Conservation (phyloP, 1,139 yeast genomes). For the Saccharomyces hybrid region DNA sequence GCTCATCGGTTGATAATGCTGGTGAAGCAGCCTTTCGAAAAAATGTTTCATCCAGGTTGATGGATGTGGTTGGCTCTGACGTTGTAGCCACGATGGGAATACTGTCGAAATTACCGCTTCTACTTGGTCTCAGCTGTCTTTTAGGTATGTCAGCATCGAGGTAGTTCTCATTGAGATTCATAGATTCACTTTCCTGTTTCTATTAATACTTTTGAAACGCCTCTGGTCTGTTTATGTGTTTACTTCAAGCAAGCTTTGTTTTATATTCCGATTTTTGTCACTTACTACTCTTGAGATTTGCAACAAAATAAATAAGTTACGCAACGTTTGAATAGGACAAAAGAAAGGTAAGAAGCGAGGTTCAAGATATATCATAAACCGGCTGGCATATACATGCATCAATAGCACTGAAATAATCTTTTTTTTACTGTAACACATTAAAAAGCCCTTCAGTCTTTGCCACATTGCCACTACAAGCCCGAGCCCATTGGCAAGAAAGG, state of each 20-base stretch:
- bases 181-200: neutral
- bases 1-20: neutral
- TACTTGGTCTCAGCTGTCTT: neutral
- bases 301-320: neutral
- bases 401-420: too few relatives aligned
- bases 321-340: neutral
- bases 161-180: neutral
- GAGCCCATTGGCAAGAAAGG: too few relatives aligned
- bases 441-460: too few relatives aligned
- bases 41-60: slow-evolving; percentile 1
- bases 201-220: neutral
- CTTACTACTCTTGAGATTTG: neutral
- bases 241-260: neutral
- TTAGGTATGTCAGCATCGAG: neutral
- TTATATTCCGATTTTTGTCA: neutral
- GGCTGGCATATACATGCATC: too few relatives aligned
- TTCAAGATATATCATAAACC: neutral
- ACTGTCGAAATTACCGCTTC: neutral
- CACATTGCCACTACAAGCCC: too few relatives aligned
- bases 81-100: neutral
- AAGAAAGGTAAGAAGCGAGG: neutral
- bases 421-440: too few relatives aligned
- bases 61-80: slow-evolving; percentile 39
- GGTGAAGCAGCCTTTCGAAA: neutral
- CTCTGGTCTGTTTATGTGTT: neutral